phyloP scores from a whole-genome alignment of 2,329 filamentous ascomycete species.

The Talaromyces sp. region DNA sequence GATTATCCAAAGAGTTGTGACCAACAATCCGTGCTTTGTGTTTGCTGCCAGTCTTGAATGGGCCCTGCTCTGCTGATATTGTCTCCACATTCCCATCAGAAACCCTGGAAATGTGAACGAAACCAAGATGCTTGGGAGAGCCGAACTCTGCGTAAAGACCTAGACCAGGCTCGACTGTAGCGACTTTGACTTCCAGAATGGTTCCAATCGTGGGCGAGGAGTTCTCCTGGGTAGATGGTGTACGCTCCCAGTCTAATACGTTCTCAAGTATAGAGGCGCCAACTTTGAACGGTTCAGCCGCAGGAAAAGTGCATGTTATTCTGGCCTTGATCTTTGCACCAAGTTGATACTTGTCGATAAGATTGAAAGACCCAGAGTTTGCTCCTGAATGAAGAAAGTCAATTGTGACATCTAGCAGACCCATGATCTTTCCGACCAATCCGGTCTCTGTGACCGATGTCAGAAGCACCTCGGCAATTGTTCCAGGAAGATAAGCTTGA shows the following conservation, averaged over 20 bases:
- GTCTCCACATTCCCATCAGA: conserved; percentile 86
- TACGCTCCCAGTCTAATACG: conserved; percentile 58
- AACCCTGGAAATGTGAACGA: conserved; percentile 90
- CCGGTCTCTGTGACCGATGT: conserved; percentile 71
- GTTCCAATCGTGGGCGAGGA: conserved; percentile 56
- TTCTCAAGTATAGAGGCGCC: conserved; percentile 88
- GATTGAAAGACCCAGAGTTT: conserved; percentile 64
- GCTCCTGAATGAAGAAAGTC: conserved; percentile 85
- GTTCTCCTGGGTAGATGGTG: conserved; percentile 34
- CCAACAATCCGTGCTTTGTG: conserved; percentile 81
- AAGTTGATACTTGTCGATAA: conserved; percentile 75
- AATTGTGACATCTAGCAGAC: conserved; percentile 83
- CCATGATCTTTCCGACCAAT: conserved; percentile 87
- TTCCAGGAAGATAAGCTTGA: conserved; percentile 85
- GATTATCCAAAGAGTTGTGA: conserved; percentile 81
- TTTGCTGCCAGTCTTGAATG: conserved; percentile 71
- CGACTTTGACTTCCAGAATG: conserved; percentile 71
- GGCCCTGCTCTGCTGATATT: conserved; percentile 70
- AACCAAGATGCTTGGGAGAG: conserved; percentile 65
- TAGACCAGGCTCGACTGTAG: conserved; percentile 72
- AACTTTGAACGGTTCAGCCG: conserved; percentile 73
- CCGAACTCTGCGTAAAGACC: conserved; percentile 78
- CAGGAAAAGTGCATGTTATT: conserved; percentile 82
- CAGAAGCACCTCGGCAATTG: conserved; percentile 79
- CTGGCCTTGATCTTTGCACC: conserved; percentile 81